Base-by-base conservation (phyloP, 2,329 filamentous ascomycete species). In the Phialophora chinensis region DNA sequence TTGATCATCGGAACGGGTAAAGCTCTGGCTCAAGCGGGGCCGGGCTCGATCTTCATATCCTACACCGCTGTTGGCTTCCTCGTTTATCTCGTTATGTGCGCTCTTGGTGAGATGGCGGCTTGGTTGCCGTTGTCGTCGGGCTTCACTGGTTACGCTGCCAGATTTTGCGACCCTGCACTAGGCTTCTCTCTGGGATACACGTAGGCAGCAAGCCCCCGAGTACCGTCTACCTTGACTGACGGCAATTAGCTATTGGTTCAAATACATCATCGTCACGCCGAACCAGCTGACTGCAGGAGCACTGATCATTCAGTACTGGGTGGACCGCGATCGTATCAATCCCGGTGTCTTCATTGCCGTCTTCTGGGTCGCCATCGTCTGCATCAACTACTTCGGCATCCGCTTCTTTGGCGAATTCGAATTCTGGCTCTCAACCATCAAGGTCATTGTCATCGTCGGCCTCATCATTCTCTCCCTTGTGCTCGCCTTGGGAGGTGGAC, bases 231-330 rank as follows among this genome's bases (percentile, higher is more conserved):
- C 2, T 31, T 35, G 50, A 14, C 57, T 47, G 7, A 44, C 76
- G 74, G 53, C 12, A 29, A 42, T 35, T 35, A 80, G 78, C 35
- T 80, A 79, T 72, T 91, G 87, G 85, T 85, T 88, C 79, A 93
- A 87, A 76, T 95, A 95, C 77, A 91, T 95, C 76, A 93, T 96
- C 73, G 86, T 91, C 58, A 93, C 91, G 0, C 91, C 92, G 0
- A 95, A 95, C 74, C 91, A 96, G 76, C 81, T 96, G 47, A 95
- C 91, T 0, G 92, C 92, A 31, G 87, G 86, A n/a, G 87, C 91
- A 4, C 79, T 96, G 44, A 90, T 94, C 65, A 90, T 96, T 65
- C 87, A 90, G 72, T 93, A 88, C 73, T 96, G 92, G 92, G 80
- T 91, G 11, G 76, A 82, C 1, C 79, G 86, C 31, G 85, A 90